A percentile compares a stretch with the other conserved stretches of the same genome.
Conservation (phyloP, 2,329 filamentous ascomycete genomes). For the Basipetospora chlamydospora region DNA sequence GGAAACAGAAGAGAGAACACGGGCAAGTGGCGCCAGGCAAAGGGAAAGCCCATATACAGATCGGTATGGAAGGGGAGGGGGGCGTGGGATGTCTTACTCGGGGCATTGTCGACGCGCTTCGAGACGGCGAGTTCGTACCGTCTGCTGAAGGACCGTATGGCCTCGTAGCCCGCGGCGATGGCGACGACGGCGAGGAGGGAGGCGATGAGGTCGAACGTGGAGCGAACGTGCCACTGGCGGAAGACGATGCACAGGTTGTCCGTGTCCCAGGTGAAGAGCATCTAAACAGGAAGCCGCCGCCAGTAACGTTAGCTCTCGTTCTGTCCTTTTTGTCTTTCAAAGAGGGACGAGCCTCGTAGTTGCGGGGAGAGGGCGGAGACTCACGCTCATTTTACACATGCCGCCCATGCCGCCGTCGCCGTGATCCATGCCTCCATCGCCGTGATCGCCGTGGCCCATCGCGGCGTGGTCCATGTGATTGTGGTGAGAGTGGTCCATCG, state of each 20-base stretch:
- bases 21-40: background rate
- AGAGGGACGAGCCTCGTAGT: too few species aligned
- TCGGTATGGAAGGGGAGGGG: background rate
- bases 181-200: conserved; percentile 73
- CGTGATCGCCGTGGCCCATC: conserved; percentile 29
- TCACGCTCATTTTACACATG: conserved; percentile 84
- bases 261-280: conserved; percentile 97
- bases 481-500: conserved; percentile 27
- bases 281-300: too few species aligned
- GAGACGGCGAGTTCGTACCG: conserved; percentile 54
- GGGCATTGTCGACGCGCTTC: conserved; percentile 29
- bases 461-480: conserved; percentile 23
- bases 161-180: conserved; percentile 86
- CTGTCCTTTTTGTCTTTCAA: too few species aligned
- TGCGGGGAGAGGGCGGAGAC: conserved; percentile 14
- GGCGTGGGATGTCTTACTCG: conserved; percentile 34
- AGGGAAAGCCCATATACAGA: background rate
- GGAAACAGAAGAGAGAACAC: conserved; percentile 1
- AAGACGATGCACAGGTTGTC: conserved; percentile 94
- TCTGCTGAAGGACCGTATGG: conserved; percentile 60
- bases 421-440: conserved; percentile 37
- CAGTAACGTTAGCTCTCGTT: too few species aligned
- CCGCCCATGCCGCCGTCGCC: conserved; percentile 44
- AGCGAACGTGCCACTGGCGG: conserved; percentile 72
- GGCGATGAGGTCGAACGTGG: conserved; percentile 58